Conservation (phyloP, 495 filamentous ascomycete species). For the Clohesyomyces aquaticus region DNA sequence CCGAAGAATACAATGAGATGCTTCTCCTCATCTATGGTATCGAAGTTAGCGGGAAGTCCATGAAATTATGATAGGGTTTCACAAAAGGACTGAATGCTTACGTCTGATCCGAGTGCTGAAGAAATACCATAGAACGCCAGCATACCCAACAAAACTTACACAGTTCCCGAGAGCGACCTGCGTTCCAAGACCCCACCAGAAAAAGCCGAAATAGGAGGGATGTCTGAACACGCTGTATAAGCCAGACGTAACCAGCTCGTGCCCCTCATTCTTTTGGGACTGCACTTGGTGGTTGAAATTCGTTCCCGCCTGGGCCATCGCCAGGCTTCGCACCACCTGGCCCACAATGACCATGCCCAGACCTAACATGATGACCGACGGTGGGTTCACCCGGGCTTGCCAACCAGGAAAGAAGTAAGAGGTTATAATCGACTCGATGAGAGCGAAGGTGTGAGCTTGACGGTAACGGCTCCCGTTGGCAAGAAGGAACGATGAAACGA, state of each 20-base stretch:
- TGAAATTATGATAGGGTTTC: conserved; percentile 14
- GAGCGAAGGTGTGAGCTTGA: conserved; percentile 74
- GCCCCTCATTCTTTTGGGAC: conserved; percentile 63
- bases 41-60: not conserved
- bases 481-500: conserved; percentile 76
- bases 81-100: conserved; percentile 50
- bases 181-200: conserved; percentile 96
- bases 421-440: conserved; percentile 69
- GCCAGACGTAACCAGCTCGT: conserved; percentile 78
- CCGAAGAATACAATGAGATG: conserved; percentile 82
- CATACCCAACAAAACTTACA: conserved; percentile 74
- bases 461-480: conserved; percentile 85
- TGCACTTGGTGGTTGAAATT: conserved; percentile 93
- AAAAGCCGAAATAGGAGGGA: conserved; percentile 95
- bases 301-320: conserved; percentile 86
- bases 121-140: conserved; percentile 79
- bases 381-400: conserved; percentile 49
- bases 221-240: conserved; percentile 70
- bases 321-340: conserved; percentile 71
- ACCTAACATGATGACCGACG: conserved; percentile 52
- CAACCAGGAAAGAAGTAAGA: conserved; percentile 59
- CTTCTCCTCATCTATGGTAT: conserved; percentile 69
- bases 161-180: conserved; percentile 87
- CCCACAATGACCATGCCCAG: conserved; percentile 68
- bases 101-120: conserved; percentile 71